phyloP scores from a whole-genome alignment of 331 rosid genomes.

The Spiraea crenata region DNA sequence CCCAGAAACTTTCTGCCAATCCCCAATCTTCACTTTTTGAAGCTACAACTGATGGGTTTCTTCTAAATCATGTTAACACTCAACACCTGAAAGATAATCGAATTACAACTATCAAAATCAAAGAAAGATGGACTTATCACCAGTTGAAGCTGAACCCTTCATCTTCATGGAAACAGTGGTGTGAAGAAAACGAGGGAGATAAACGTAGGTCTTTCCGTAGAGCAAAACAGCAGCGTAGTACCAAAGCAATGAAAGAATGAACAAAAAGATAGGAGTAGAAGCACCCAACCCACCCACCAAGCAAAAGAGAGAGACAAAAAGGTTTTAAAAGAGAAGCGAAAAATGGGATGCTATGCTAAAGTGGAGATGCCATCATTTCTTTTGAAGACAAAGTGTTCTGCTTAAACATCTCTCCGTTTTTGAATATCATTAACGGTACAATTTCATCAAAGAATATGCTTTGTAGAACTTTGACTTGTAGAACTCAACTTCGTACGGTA shows the following conservation, averaged over 20 bases:
- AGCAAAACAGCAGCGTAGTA: not conserved
- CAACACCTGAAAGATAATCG: not conserved
- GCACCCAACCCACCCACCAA: not conserved
- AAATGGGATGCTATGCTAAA: slow-evolving; percentile 11
- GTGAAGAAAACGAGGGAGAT: slow-evolving; percentile 1
- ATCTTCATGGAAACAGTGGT: slow-evolving; percentile 26
- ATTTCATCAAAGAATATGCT: not conserved
- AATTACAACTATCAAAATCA: not conserved
- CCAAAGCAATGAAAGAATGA: not conserved
- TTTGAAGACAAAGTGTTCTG: slow-evolving; percentile 12
- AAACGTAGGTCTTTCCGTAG: not conserved
- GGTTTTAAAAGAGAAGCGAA: not conserved
- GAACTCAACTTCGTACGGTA: not conserved
- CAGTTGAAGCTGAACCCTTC: slow-evolving; percentile 18
- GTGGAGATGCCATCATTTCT: slow-evolving; percentile 44
- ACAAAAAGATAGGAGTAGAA: not conserved
- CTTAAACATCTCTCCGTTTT: slow-evolving; percentile 5
- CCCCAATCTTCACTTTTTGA: not conserved
- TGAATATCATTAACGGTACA: not conserved
- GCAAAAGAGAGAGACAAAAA: not conserved
- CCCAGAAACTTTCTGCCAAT: slow-evolving; percentile 15
- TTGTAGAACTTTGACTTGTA: not conserved
- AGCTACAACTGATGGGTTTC: slow-evolving; percentile 10
- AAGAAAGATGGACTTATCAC: slow-evolving; percentile 13
- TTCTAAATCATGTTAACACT: not conserved